A percentile compares a stretch with the other conserved stretches of the same genome.
Evolutionary conservation across 1,284 basidiomycete genomes (phyloP).

Genomic region (Jaminaea rosea): DNA sequence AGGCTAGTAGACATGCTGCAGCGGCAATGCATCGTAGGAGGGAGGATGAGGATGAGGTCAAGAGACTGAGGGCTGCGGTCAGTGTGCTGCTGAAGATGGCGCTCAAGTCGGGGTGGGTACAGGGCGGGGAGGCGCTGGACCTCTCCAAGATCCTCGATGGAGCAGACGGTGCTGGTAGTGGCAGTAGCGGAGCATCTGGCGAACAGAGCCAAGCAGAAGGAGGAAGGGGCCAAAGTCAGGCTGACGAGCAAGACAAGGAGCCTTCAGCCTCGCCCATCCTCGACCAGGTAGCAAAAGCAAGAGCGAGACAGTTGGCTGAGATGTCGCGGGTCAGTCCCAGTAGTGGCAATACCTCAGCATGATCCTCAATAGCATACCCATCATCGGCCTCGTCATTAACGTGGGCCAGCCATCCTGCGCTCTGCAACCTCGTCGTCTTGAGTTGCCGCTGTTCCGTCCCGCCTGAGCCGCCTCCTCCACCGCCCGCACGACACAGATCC

Average conservation of each 20-base stretch:
- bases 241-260: neutral
- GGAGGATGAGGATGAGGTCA: constrained; percentile 13
- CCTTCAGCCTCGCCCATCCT: neutral
- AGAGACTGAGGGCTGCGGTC: constrained; percentile 23
- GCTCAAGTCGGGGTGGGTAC: constrained; percentile 25
- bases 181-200: neutral
- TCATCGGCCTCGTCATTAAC: too few relatives aligned
- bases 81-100: constrained; percentile 29
- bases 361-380: too few relatives aligned
- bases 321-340: neutral
- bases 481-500: too few relatives aligned
- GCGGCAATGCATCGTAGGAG: neutral
- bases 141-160: constrained; percentile 22
- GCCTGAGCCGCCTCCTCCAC: too few relatives aligned
- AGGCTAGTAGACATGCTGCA: neutral
- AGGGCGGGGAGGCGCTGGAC: constrained; percentile 26
- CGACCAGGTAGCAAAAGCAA: neutral
- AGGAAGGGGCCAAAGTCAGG: neutral
- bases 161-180: neutral
- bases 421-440: too few relatives aligned
- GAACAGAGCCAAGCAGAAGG: neutral
- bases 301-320: neutral
- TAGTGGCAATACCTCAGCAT: too few relatives aligned
- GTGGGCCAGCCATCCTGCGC: too few relatives aligned
- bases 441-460: too few relatives aligned